Evolutionary conservation across 2,329 filamentous ascomycete genomes (phyloP).

Genomic region (Colletotrichum paranaense): DNA sequence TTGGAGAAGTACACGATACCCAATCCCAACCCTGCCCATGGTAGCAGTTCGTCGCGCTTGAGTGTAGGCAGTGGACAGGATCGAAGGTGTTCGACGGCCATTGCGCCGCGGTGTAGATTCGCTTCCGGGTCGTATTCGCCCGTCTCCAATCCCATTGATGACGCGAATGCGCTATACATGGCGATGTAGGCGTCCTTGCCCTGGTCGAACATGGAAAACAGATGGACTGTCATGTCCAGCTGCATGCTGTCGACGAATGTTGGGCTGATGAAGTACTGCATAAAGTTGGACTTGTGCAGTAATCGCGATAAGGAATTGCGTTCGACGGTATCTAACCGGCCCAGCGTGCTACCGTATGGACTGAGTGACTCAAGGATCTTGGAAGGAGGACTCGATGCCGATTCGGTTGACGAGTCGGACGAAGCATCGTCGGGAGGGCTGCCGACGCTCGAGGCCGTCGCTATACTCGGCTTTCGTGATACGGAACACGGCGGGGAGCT

Average conservation of each 20-base stretch:
- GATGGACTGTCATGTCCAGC: constrained; percentile 30
- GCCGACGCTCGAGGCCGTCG: background rate
- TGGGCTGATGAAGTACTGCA: constrained; percentile 30
- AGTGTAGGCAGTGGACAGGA: constrained; percentile 25
- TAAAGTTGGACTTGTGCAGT: constrained; percentile 31
- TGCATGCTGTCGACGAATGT: constrained; percentile 34
- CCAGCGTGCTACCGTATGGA: constrained; percentile 22
- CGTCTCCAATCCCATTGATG: constrained; percentile 23
- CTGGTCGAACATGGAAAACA: constrained; percentile 33
- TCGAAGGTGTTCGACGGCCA: constrained; percentile 29
- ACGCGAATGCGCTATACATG: constrained; percentile 32
- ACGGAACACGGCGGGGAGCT: background rate
- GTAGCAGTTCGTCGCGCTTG: constrained; percentile 24
- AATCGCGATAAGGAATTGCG: constrained; percentile 18
- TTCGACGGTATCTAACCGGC: constrained; percentile 8
- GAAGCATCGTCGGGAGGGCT: constrained; percentile 30
- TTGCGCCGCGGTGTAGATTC: constrained; percentile 28
- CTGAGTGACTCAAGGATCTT: constrained; percentile 30
- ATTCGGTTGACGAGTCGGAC: constrained; percentile 29
- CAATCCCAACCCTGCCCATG: constrained; percentile 26
- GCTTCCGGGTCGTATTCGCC: constrained; percentile 27
- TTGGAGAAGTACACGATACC: constrained; percentile 32
- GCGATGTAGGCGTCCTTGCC: constrained; percentile 33
- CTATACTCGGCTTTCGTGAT: constrained; percentile 10
- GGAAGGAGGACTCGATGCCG: constrained; percentile 27